These are phyloP conservation scores for Irpex sp. DNA, from an alignment of 1,284 basidiomycete species.

Conservation along the genomic window DNA sequence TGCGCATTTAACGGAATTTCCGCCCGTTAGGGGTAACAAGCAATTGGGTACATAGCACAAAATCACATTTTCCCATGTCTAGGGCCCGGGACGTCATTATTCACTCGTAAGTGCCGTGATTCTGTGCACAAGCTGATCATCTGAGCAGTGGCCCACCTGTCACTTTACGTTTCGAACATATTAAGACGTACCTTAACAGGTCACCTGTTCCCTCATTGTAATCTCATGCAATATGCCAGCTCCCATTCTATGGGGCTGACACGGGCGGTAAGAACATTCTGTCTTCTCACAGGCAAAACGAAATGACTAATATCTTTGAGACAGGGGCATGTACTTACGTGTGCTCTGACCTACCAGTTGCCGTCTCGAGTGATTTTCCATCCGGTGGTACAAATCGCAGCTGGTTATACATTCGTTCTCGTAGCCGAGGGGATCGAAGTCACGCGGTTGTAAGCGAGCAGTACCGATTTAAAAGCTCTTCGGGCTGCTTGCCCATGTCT, in stretches of 20 bases:
- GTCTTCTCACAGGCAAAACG: background rate
- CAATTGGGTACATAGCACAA: background rate
- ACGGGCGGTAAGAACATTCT: background rate
- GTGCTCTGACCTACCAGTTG: background rate
- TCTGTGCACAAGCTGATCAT: background rate
- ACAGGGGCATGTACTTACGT: background rate
- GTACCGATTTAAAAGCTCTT: background rate
- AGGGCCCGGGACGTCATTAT: background rate
- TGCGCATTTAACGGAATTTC: background rate
- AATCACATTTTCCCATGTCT: background rate
- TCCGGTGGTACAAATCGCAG: background rate
- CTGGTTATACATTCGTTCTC: background rate
- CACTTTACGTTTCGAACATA: background rate
- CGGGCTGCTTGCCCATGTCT: background rate
- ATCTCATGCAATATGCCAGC: background rate
- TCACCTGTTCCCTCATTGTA: background rate
- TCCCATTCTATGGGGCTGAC: background rate
- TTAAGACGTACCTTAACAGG: background rate
- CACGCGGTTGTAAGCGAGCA: background rate
- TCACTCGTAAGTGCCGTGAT: background rate
- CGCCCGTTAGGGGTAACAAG: background rate
- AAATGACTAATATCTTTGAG: background rate
- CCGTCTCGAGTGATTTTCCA: background rate
- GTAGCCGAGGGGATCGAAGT: background rate
- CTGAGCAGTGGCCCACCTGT: background rate